A percentile compares a stretch with the other conserved stretches of the same genome.
phyloP scores from a whole-genome alignment of 2,329 filamentous ascomycete species.

The Fusarium metavorans region DNA sequence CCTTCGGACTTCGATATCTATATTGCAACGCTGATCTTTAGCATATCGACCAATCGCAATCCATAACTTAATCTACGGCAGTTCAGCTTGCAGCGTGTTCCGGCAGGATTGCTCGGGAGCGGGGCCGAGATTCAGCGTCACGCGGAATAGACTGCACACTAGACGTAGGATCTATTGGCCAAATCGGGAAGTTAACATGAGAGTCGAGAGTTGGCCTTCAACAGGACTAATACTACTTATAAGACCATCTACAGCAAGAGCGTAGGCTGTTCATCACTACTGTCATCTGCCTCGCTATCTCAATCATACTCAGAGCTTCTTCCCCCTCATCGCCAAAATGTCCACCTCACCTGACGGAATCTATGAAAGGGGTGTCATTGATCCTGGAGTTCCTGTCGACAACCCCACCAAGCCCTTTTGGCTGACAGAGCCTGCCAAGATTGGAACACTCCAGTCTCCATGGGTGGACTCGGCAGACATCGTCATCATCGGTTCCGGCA shows the following conservation, averaged over 20 bases:
- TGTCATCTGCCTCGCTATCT: neutral
- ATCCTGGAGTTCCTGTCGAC: slow-evolving; percentile 43
- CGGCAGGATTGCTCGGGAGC: neutral
- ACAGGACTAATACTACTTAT: neutral
- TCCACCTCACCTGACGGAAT: slow-evolving; percentile 6
- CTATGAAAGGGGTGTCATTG: slow-evolving; percentile 14
- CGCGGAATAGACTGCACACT: neutral
- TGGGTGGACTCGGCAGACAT: slow-evolving; percentile 32
- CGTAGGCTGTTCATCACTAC: neutral
- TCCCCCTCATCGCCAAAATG: neutral
- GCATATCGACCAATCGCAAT: neutral
- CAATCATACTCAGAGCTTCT: neutral
- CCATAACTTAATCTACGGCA: neutral
- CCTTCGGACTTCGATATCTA: neutral
- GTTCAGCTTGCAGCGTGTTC: neutral
- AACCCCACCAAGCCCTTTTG: slow-evolving; percentile 51
- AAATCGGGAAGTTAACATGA: neutral
- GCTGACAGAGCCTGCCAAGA: slow-evolving; percentile 47
- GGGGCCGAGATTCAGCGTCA: neutral
- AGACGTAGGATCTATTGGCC: neutral
- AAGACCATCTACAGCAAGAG: neutral
- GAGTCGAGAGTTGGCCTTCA: neutral
- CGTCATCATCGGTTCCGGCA: slow-evolving; percentile 40
- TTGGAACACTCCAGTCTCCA: slow-evolving; percentile 45
- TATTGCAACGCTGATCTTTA: neutral